These are phyloP conservation scores for Plasmodium falciparum DNA, from an alignment of 169 alveolate genomes.

Conservation along the genomic window DNA sequence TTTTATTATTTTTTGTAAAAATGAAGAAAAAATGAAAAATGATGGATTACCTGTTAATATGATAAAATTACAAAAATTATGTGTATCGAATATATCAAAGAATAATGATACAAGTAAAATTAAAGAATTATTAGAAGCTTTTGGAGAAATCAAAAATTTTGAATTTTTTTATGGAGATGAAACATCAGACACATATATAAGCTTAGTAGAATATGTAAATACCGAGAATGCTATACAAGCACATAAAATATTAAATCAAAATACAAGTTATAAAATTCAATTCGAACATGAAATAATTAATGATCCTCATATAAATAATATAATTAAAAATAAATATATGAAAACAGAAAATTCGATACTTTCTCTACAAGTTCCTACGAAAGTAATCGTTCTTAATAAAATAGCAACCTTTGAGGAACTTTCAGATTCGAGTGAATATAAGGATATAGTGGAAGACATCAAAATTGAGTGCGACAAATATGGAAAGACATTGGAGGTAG, in stretches of 20 bases:
- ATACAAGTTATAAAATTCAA: conserved; percentile 79
- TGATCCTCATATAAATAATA: conserved; percentile 76
- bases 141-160: conserved; percentile 28
- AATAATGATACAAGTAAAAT: conserved; percentile 44
- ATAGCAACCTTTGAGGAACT: conserved; percentile 88
- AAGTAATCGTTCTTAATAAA: conserved; percentile 83
- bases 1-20: conserved; percentile 40
- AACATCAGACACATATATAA: conserved; percentile 50
- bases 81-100: conserved; percentile 51
- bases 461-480: conserved; percentile 84
- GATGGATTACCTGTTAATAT: conserved; percentile 77
- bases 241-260: conserved; percentile 80
- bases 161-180: conserved; percentile 65
- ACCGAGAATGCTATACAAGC: conserved; percentile 81
- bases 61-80: conserved; percentile 59
- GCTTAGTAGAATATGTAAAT: conserved; percentile 79
- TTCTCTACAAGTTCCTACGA: conserved; percentile 81
- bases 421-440: conserved; percentile 85
- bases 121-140: conserved; percentile 46
- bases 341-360: conserved; percentile 65
- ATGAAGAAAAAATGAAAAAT: conserved; percentile 69
- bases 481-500: conserved; percentile 86
- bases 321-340: conserved; percentile 73
- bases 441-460: conserved; percentile 88
- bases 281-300: conserved; percentile 79